These are phyloP conservation scores for Mercurialis annua DNA, from an alignment of 345 rosid species.

Conservation along the genomic window DNA sequence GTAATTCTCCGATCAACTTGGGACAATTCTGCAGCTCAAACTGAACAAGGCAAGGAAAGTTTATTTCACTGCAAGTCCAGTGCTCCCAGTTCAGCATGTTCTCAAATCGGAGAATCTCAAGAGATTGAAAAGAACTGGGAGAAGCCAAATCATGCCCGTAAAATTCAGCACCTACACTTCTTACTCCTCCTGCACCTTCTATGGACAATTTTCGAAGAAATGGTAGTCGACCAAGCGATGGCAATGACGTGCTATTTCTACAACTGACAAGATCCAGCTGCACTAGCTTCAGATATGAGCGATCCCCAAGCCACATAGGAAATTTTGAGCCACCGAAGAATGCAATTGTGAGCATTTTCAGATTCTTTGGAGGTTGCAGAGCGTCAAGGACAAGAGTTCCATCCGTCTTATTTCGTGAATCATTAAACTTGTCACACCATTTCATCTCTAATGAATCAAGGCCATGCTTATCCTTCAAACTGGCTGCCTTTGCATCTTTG, in stretches of 20 bases:
- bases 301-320: background rate
- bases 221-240: background rate
- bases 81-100: no score
- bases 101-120: no score
- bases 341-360: conserved; percentile 21
- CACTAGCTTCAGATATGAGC: background rate
- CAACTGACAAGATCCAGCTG: background rate
- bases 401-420: conserved; percentile 11
- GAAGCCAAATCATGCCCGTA: conserved; percentile 2
- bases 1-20: background rate
- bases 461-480: background rate
- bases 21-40: background rate
- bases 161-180: conserved; percentile 12
- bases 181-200: background rate
- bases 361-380: conserved; percentile 39
- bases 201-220: background rate
- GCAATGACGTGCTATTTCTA: background rate
- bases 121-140: no score
- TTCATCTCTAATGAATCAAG: conserved; percentile 29
- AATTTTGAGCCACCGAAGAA: background rate
- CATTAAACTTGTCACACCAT: conserved; percentile 22
- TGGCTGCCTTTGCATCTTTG: no score
- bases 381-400: conserved; percentile 30
- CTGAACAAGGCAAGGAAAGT: background rate
- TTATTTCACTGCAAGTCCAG: background rate